phyloP scores from a whole-genome alignment of 1,284 basidiomycete species.

The Tilletia caries region DNA sequence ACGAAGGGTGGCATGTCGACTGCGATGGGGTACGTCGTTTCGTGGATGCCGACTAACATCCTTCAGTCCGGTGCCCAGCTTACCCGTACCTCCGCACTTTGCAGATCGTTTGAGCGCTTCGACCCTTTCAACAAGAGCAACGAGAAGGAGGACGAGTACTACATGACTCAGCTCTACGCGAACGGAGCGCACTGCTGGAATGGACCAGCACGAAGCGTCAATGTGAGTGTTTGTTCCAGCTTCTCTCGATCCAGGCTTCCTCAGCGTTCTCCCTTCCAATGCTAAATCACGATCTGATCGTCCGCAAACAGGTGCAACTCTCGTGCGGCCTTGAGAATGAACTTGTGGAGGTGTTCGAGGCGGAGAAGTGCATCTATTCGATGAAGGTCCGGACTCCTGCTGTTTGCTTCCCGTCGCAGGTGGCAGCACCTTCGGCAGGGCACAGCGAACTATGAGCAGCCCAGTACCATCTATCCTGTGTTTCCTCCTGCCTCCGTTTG shows the following conservation, averaged over 20 bases:
- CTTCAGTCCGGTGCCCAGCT: background rate
- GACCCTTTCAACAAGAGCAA: conserved; percentile 73
- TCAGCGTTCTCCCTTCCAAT: background rate
- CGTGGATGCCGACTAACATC: background rate
- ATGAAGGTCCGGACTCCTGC: conserved; percentile 84
- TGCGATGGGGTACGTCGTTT: conserved; percentile 67
- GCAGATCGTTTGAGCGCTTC: conserved; percentile 58
- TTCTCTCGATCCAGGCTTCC: no score
- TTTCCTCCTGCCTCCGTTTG: no score
- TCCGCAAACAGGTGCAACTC: conserved; percentile 67
- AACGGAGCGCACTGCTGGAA: conserved; percentile 88
- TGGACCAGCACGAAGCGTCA: conserved; percentile 78
- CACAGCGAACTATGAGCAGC: conserved; percentile 13
- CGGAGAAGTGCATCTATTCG: conserved; percentile 93
- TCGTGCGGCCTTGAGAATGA: conserved; percentile 82
- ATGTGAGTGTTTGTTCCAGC: conserved; percentile 58
- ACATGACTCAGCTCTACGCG: conserved; percentile 75
- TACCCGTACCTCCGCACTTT: background rate
- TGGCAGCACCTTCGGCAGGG: background rate
- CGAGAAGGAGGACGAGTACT: conserved; percentile 67
- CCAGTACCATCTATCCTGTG: no score
- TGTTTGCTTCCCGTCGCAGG: conserved; percentile 62
- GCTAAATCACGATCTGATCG: no score
- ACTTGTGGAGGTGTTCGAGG: conserved; percentile 75
- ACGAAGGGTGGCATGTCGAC: conserved; percentile 71